Base-by-base conservation (phyloP, 2,329 filamentous ascomycete species). In the Fusarium tjaetaba region DNA sequence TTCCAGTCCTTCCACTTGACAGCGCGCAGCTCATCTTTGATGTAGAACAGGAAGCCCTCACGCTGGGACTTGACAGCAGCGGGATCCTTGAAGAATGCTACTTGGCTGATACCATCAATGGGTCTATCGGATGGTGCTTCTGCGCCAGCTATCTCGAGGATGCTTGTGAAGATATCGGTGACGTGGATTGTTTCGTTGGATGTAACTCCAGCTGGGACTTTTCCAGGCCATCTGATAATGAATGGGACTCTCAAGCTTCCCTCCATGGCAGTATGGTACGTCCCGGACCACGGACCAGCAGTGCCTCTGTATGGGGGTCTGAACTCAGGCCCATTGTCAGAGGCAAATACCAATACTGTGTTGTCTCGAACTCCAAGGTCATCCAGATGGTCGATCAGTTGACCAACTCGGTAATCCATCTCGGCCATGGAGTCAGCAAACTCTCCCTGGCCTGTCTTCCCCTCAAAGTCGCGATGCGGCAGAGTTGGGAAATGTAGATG, bases 1-100 rank as follows among this genome's bases (percentile, higher is more conserved):
- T 82, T 82, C 81, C 80, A 82, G 43, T 82, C 79, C 26, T 67
- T 73, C 80, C 80, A 82, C 41, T 81, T 82, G 16, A 82, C 75
- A 2, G 80, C 80, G 0, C 79, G 75, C 20, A 82, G 51, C n/a
- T 81, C 77, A 4, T 81, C 78, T 32, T 82, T 82, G 58, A 82
- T 80, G 32, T 81, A 82, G 43, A 82, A 82, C 1, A 79, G 64
- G 38, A 82, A 81, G 0, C 81, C 81, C 7, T 57, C 61, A 9
- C 80, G 64, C 5, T 62, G 55, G 0, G 79, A 78, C 9, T 74
- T 78, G 1, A 39, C 53, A 1, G 32, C 34, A 0, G n/a, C 14
- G 1, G 80, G 80, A 5, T 76, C 52, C 8, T 65, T 42, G 67
- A 82, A 79, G 49, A 81, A 78, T 0, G 49, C 38, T 2, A 73